Evolutionary conservation across 495 filamentous ascomycete species (phyloP), one percentile per base, ranked within the genome.

Genomic region (Annulohypoxylon moriforme): DNA sequence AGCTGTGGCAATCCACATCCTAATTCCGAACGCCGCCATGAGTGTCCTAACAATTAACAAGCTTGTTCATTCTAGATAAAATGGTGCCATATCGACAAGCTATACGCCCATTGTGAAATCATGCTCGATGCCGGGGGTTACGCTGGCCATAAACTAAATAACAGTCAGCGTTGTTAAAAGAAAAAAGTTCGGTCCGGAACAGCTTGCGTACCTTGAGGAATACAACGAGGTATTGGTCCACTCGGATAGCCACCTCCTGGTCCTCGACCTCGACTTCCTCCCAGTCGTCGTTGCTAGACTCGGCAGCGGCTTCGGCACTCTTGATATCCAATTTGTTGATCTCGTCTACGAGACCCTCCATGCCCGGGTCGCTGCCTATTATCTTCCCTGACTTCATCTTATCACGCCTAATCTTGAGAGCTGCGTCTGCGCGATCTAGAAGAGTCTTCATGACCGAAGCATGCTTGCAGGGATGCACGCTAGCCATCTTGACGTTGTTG

Each of bases 91-190:
- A 18, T 44, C 31, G 34, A 27, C 16, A n/a, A 22, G 31, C 71
- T 76, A 98, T 29, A 99, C 90, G 1, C 95, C 93, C 94, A 98
- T 99, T 1, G 96, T 99, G 79, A 96, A 98, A 78, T 99, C 96
- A 77, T 98, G 93, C 82, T 98, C 96, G 78, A 99, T 98, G 13
- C 94, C 94, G 7, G 96, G 96, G 22, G 95, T 98, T 25, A 99
- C 95, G 67, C 92, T 94, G 11, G 96, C 94, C 86, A 98, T 96
- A 80, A 99, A 98, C 89, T 88, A 61, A 24, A 52, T 11, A 14
- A 2, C 18, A n/a, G 50, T 79, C 67, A 72, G 77, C 53, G 27
- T 62, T 20, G 1, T 38, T 20, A 9, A n/a, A 24, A 1, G 7
- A 14, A 38, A 47, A n/a, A n/a, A n/a, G n/a, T n/a, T 58, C 5